phyloP scores from a whole-genome alignment of 2,329 filamentous ascomycete genomes.

The Tolypocladium ovalisporum region DNA sequence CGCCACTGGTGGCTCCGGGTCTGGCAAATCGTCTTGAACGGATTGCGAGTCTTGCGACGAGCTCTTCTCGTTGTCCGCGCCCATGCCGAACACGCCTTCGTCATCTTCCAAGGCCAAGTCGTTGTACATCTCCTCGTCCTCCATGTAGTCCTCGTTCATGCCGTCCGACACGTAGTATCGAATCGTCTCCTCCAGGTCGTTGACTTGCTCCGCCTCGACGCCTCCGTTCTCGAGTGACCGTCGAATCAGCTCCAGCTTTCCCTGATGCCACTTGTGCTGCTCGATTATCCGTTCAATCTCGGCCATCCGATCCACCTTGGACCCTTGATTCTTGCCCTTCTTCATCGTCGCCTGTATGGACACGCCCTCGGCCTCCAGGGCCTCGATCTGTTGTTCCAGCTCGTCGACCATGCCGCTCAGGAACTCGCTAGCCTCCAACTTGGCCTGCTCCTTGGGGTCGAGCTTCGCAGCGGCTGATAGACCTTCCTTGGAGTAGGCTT shows the following conservation, averaged over 20 bases:
- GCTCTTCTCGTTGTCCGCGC: slow-evolving; percentile 67
- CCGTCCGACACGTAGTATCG: slow-evolving; percentile 91
- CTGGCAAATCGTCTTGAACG: slow-evolving; percentile 64
- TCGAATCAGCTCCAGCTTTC: slow-evolving; percentile 82
- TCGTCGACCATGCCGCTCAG: slow-evolving; percentile 80
- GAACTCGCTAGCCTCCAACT: slow-evolving; percentile 80
- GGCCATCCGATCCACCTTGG: slow-evolving; percentile 78
- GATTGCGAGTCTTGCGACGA: slow-evolving; percentile 97
- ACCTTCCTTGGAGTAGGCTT: slow-evolving; percentile 97
- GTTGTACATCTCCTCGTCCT: slow-evolving; percentile 92
- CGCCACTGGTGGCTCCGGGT: slow-evolving; percentile 37
- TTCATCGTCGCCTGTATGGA: slow-evolving; percentile 79
- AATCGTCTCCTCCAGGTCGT: slow-evolving; percentile 82
- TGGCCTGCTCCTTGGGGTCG: slow-evolving; percentile 96
- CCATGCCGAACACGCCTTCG: slow-evolving; percentile 77
- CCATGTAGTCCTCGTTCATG: slow-evolving; percentile 78
- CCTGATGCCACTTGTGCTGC: slow-evolving; percentile 92
- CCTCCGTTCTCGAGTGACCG: slow-evolving; percentile 87
- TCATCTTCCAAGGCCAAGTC: slow-evolving; percentile 88
- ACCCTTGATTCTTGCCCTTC: slow-evolving; percentile 80
- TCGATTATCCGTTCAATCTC: slow-evolving; percentile 79
- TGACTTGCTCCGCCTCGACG: slow-evolving; percentile 78
- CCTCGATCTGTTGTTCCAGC: slow-evolving; percentile 86
- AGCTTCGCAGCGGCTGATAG: slow-evolving; percentile 83
- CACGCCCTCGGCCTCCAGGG: slow-evolving; percentile 82